Percentiles rank a stretch among this genome's conserved stretches.
These are phyloP conservation scores for Crithidia sp. DNA, from an alignment of 208 protist genomes.

Conservation along the genomic window DNA sequence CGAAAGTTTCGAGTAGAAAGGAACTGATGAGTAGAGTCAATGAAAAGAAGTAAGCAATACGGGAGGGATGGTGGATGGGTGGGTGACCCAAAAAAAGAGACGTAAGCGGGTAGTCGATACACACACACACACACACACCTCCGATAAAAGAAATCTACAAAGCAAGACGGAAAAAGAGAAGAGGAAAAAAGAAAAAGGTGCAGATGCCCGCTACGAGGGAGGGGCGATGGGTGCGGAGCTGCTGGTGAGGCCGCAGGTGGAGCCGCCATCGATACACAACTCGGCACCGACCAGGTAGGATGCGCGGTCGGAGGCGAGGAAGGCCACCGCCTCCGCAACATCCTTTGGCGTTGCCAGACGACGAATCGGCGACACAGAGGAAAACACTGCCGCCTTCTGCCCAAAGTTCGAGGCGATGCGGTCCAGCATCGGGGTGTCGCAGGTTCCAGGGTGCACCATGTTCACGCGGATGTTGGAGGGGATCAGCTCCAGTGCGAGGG, in stretches of 20 bases:
- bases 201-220: neutral
- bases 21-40: too few relatives aligned
- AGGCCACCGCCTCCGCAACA: neutral
- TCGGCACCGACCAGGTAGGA: neutral
- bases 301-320: neutral
- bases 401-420: neutral
- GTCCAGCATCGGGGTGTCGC: neutral
- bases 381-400: neutral
- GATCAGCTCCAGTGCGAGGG: conserved; percentile 1
- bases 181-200: neutral
- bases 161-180: conserved; percentile 5
- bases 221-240: neutral
- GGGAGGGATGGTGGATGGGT: too few relatives aligned
- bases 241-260: conserved; percentile 5
- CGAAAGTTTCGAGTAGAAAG: too few relatives aligned
- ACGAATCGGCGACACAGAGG: neutral
- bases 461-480: neutral
- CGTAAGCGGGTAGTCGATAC: too few relatives aligned
- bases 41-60: too few relatives aligned
- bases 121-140: too few relatives aligned
- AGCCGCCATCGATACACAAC: neutral
- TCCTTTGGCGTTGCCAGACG: neutral
- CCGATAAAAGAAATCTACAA: neutral
- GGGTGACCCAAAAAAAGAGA: too few relatives aligned
- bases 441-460: neutral